phyloP scores from a whole-genome alignment of 2,329 filamentous ascomycete species.

The Paecilomyces formosus region DNA sequence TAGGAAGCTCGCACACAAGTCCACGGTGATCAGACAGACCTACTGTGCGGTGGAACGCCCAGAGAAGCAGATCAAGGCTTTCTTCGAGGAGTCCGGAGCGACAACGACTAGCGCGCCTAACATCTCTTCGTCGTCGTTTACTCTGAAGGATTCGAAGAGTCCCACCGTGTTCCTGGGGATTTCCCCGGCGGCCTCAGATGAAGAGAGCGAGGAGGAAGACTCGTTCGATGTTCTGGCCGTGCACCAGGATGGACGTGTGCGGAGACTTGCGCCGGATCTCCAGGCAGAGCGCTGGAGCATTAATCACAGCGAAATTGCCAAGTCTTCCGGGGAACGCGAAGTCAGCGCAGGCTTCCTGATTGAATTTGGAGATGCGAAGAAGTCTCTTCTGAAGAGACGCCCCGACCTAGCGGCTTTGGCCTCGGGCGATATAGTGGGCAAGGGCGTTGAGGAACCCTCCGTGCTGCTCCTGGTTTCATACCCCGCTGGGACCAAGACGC shows the following conservation, averaged over 20 bases:
- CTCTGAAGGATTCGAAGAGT: constrained; percentile 28
- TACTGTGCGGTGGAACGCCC: constrained; percentile 46
- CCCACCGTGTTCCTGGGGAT: constrained; percentile 32
- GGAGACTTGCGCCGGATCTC: constrained; percentile 32
- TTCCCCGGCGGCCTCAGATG: constrained; percentile 19
- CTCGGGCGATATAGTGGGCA: constrained; percentile 21
- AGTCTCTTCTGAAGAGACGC: constrained; percentile 30
- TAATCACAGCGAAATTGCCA: constrained; percentile 24
- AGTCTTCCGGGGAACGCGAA: constrained; percentile 17
- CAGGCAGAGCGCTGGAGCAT: constrained; percentile 33
- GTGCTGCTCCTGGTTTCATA: constrained; percentile 34
- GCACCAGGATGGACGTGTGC: constrained; percentile 37
- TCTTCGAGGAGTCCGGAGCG: constrained; percentile 41
- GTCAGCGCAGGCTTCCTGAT: constrained; percentile 31
- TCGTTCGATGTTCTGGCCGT: constrained; percentile 34
- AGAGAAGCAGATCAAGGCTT: constrained; percentile 47
- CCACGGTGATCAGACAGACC: constrained; percentile 45
- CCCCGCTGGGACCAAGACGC: constrained; percentile 18
- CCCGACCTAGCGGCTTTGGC: constrained; percentile 32
- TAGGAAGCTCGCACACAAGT: constrained; percentile 38
- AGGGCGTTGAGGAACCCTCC: constrained; percentile 23
- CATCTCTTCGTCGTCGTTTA: constrained; percentile 33
- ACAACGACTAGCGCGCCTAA: constrained; percentile 22
- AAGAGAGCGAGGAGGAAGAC: constrained; percentile 17
- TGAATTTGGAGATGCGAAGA: constrained; percentile 34